These are phyloP conservation scores for Metarhizium sp. DNA, from an alignment of 2,329 filamentous ascomycete species.

Conservation along the genomic window DNA sequence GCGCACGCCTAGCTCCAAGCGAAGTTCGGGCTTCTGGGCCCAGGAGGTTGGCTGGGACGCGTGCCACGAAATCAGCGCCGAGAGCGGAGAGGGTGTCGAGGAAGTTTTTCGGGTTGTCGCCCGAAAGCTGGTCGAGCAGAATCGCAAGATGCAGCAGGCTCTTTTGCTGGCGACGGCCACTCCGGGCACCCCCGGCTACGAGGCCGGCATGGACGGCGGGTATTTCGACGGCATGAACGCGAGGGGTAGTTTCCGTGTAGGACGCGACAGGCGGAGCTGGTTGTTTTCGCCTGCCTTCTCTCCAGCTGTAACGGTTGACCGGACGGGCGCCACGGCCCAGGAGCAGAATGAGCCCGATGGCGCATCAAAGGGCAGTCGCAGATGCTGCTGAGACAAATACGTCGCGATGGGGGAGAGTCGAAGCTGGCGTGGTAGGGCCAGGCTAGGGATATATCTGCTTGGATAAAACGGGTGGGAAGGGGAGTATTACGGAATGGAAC, in stretches of 20 bases:
- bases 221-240: conserved; percentile 43
- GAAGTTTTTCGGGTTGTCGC: conserved; percentile 77
- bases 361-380: conserved; percentile 14
- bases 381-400: conserved; percentile 19
- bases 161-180: conserved; percentile 45
- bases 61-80: conserved; percentile 92
- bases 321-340: conserved; percentile 23
- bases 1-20: conserved; percentile 52
- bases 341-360: conserved; percentile 11
- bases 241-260: conserved; percentile 45
- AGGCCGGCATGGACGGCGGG: conserved; percentile 32
- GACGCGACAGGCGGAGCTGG: conserved; percentile 50
- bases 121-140: conserved; percentile 54
- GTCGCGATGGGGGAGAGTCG: neutral
- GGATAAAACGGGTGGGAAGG: neutral
- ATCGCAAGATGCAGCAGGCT: conserved; percentile 52
- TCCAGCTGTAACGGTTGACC: conserved; percentile 40
- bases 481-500: neutral
- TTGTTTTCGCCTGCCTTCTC: conserved; percentile 46
- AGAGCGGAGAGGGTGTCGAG: conserved; percentile 90
- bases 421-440: neutral
- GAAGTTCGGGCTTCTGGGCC: conserved; percentile 75
- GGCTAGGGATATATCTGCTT: neutral
- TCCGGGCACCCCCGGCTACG: conserved; percentile 38
- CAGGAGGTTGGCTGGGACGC: conserved; percentile 94